Conservation (phyloP, 2,329 filamentous ascomycete species). For the Chaetoscypha palmicola region DNA sequence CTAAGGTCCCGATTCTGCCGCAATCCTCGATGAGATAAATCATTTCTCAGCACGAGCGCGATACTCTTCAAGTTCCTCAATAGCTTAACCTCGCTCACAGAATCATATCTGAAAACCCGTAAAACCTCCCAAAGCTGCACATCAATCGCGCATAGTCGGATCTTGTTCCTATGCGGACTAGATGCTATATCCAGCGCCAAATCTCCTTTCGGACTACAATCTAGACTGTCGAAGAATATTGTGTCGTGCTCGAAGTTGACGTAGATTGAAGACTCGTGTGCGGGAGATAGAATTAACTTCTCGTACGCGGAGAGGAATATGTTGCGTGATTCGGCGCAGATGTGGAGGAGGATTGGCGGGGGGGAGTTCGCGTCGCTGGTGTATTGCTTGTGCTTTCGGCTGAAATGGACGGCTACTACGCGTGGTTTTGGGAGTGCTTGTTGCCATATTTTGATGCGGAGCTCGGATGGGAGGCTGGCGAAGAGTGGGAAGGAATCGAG, state of each 20-base stretch:
- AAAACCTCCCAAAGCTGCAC: slow-evolving; percentile 25
- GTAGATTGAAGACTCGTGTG: slow-evolving; percentile 20
- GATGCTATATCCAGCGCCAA: slow-evolving; percentile 21
- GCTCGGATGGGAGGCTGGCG: slow-evolving; percentile 20
- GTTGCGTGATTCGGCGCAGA: slow-evolving; percentile 20
- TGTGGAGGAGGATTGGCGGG: slow-evolving; percentile 16
- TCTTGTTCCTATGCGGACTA: slow-evolving; percentile 18
- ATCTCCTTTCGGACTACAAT: slow-evolving; percentile 25
- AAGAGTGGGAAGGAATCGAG: slow-evolving; percentile 24
- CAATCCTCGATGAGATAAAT: slow-evolving; percentile 11
- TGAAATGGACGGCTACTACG: slow-evolving; percentile 21
- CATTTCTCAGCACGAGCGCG: slow-evolving; percentile 21
- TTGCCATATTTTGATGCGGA: slow-evolving; percentile 25
- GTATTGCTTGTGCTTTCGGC: slow-evolving; percentile 15
- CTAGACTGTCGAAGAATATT: slow-evolving; percentile 25
- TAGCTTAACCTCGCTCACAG: slow-evolving; percentile 19
- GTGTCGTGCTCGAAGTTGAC: slow-evolving; percentile 24
- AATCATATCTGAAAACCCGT: slow-evolving; percentile 21
- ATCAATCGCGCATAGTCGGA: slow-evolving; percentile 22
- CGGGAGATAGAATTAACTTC: slow-evolving; percentile 19
- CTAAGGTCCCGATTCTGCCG: slow-evolving; percentile 5
- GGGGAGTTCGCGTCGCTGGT: slow-evolving; percentile 11
- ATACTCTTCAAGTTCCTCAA: slow-evolving; percentile 21
- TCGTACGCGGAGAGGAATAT: slow-evolving; percentile 20
- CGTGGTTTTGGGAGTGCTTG: slow-evolving; percentile 15